Evolutionary conservation across 148 eudicot genomes (phyloP), one percentile per base, ranked within the genome.

Genomic region (Pouteria glomerata): DNA sequence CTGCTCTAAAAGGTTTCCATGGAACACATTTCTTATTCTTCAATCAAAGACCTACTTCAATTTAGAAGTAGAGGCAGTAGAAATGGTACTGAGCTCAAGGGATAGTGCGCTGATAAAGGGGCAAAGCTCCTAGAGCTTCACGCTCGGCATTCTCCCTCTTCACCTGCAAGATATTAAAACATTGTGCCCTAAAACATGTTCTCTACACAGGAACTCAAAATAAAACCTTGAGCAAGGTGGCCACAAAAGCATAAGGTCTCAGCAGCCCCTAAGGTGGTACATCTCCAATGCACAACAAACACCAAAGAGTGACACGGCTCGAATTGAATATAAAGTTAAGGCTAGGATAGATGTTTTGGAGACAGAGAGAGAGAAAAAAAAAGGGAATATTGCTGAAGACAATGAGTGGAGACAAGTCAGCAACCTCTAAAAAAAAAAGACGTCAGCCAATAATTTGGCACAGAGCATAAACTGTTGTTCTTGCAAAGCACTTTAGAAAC

Each of bases 121-220:
- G 85, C 78, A 79, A 73, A n/a, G 82, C 85, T 75, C 85, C 85
- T 48, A 82, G 45, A 47, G 85, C 82, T 76, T 82, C 80, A 41
- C 85, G 85, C 55, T 82, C 82, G 16, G 77, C 82, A 24, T 55
- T 63, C 73, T 82, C 85, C 68, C 66, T 82, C 66, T 82, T 63
- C 29, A 82, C 80, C 85, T 82, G 82, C 69, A 79, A 29, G 2
- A 21, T 19, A 30, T n/a, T n/a, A 19, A 35, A 52, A 24, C 41
- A 31, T 21, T 10, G 8, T 31, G 50, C 19, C 8, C 19, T 10
- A 51, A 4, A 30, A 61, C 6, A 21, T 19, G 44, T 44, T 6
- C n/a, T 6, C 29, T 37, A 57, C 16, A n/a, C 35, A 15, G 37
- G 0, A 1, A n/a, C 35, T 4, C 0, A 16, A 21, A 57, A 19